phyloP scores from a whole-genome alignment of 306 rosid species.

The Mimosa bimucronata region DNA sequence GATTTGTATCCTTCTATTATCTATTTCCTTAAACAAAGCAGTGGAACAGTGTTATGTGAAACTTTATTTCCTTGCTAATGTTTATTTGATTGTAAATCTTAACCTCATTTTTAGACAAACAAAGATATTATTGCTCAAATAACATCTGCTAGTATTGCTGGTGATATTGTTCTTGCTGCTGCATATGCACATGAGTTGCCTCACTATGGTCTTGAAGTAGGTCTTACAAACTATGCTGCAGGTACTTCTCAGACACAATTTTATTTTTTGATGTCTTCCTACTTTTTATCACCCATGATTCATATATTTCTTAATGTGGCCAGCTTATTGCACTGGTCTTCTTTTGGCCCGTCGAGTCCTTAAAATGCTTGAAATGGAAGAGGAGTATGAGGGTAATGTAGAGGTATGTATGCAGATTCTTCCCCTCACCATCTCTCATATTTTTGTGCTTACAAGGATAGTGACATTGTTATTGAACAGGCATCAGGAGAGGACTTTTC shows the following conservation, averaged over 20 bases:
- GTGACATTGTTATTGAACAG: constrained; percentile 26
- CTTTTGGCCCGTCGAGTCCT: constrained; percentile 85
- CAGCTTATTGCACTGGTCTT: constrained; percentile 96
- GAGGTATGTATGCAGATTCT: constrained; percentile 51
- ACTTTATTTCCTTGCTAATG: background rate
- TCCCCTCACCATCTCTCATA: no score
- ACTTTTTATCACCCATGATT: background rate
- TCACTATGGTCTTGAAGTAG: constrained; percentile 74
- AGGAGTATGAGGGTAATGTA: constrained; percentile 83
- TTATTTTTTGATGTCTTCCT: background rate
- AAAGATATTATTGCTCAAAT: constrained; percentile 77
- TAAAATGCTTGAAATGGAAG: constrained; percentile 77
- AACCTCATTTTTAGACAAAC: constrained; percentile 58
- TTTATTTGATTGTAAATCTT: constrained; percentile 7
- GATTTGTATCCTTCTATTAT: constrained; percentile 69
- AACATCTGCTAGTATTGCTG: constrained; percentile 80
- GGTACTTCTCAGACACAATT: constrained; percentile 45
- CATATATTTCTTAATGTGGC: background rate
- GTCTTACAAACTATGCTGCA: constrained; percentile 93
- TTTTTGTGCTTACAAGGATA: background rate
- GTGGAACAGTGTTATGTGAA: background rate
- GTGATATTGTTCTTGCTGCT: constrained; percentile 81
- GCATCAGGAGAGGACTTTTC: constrained; percentile 92
- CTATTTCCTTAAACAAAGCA: no score
- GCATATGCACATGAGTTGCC: constrained; percentile 87